These are phyloP conservation scores for Protea cynaroides DNA, from an alignment of 164 flowering plant species.

Conservation along the genomic window DNA sequence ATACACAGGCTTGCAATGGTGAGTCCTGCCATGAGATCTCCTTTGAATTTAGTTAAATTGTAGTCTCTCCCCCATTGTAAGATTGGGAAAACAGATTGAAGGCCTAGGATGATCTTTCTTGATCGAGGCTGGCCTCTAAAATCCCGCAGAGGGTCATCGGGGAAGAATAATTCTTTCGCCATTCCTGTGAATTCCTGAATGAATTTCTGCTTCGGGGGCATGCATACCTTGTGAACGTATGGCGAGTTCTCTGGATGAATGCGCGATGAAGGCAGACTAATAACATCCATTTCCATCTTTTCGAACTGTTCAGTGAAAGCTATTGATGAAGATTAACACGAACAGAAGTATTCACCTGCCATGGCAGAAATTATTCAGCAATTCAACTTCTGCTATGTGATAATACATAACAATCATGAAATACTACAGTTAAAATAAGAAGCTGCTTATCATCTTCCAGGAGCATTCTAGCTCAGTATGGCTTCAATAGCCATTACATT, in stretches of 20 bases:
- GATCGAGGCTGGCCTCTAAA: constrained; percentile 63
- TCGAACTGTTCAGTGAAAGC: constrained; percentile 25
- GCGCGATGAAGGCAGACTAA: constrained; percentile 31
- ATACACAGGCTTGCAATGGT: constrained; percentile 89
- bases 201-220: constrained; percentile 54
- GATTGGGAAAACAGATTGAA: constrained; percentile 67
- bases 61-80: constrained; percentile 64
- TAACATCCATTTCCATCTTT: constrained; percentile 31
- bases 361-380: not conserved
- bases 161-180: constrained; percentile 60
- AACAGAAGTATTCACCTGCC: constrained; percentile 11
- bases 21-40: constrained; percentile 75
- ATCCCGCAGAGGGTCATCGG: constrained; percentile 67
- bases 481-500: no score
- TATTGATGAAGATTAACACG: not conserved
- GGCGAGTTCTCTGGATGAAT: constrained; percentile 15
- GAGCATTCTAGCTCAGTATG: no score
- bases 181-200: constrained; percentile 38
- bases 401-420: no score
- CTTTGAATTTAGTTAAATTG: constrained; percentile 43
- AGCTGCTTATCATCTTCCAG: no score
- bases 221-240: constrained; percentile 51
- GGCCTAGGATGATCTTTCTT: constrained; percentile 45
- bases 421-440: no score
- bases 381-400: no score